Conservation (phyloP, 202 grass and related monocot genomes). For the Tripidium arundinaceum region DNA sequence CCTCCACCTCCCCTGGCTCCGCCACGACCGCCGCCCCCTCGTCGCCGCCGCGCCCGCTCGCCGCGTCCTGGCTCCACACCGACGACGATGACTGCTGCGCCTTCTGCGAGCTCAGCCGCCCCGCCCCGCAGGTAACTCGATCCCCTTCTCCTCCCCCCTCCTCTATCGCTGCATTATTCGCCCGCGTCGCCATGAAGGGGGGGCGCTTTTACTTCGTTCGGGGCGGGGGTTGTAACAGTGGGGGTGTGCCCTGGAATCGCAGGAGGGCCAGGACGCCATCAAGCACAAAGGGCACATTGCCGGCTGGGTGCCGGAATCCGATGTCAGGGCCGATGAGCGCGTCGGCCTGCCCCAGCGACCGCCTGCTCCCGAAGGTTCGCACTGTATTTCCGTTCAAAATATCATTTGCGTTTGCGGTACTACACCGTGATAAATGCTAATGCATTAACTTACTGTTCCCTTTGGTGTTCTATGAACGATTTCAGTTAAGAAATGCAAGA, state of each 20-base stretch:
- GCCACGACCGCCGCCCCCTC: neutral
- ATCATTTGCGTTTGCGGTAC: neutral
- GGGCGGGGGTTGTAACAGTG: slow-evolving; percentile 6
- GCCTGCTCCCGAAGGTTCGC: slow-evolving; percentile 34
- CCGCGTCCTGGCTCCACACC: slow-evolving; percentile 37
- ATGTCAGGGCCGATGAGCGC: slow-evolving; percentile 14
- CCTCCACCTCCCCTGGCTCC: too few relatives aligned
- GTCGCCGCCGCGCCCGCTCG: slow-evolving; percentile 6
- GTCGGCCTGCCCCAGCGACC: neutral
- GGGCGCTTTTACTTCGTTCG: neutral
- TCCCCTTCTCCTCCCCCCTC: neutral
- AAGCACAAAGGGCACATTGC: slow-evolving; percentile 41
- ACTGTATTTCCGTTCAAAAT: neutral
- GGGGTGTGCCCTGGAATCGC: neutral
- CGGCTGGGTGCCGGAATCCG: neutral
- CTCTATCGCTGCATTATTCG: slow-evolving; percentile 21
- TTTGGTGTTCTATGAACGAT: neutral
- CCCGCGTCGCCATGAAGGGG: neutral
- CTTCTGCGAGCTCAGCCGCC: slow-evolving; percentile 38
- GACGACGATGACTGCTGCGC: slow-evolving; percentile 45
- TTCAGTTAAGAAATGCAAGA: slow-evolving; percentile 28
- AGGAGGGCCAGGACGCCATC: slow-evolving; percentile 34
- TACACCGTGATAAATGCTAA: neutral
- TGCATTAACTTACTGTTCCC: neutral
- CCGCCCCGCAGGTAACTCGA: slow-evolving; percentile 30